Conservation (phyloP, 768 basidiomycete genomes). For the Hypholoma sublateritium region DNA sequence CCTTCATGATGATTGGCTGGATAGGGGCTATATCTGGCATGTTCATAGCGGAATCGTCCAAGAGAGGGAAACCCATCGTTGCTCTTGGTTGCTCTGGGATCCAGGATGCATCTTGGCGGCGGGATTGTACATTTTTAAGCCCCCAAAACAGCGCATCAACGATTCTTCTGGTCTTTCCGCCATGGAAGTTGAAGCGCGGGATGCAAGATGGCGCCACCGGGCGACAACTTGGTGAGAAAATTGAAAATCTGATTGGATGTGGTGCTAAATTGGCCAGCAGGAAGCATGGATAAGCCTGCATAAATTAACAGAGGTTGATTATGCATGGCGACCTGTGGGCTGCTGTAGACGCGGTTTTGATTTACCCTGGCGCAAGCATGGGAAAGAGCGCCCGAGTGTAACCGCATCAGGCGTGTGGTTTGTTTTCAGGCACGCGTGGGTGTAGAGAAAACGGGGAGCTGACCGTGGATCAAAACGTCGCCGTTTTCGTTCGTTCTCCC, state of each 20-base stretch:
- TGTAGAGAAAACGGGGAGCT: slow-evolving; percentile 6
- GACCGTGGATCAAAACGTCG: slow-evolving; percentile 13
- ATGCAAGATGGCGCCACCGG: slow-evolving; percentile 4
- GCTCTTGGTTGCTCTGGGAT: not conserved
- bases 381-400: slow-evolving; percentile 9
- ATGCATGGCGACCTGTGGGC: slow-evolving; percentile 6
- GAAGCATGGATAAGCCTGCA: slow-evolving; percentile 7
- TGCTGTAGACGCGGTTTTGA: not conserved
- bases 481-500: slow-evolving; percentile 12
- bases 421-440: slow-evolving; percentile 20
- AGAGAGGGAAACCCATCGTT: not conserved
- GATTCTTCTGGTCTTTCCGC: slow-evolving; percentile 7
- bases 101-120: not conserved
- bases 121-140: not conserved
- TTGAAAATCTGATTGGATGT: not conserved
- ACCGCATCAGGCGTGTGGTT: slow-evolving; percentile 17
- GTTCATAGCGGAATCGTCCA: not conserved
- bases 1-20: too few relatives aligned
- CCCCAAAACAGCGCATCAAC: not conserved
- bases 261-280: not conserved
- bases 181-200: slow-evolving; percentile 1
- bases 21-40: not conserved
- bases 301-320: not conserved
- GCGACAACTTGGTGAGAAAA: not conserved
- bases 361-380: slow-evolving; percentile 6